Evolutionary conservation across 768 basidiomycete genomes (phyloP).

Genomic region (Calocybe gangraenosa): DNA sequence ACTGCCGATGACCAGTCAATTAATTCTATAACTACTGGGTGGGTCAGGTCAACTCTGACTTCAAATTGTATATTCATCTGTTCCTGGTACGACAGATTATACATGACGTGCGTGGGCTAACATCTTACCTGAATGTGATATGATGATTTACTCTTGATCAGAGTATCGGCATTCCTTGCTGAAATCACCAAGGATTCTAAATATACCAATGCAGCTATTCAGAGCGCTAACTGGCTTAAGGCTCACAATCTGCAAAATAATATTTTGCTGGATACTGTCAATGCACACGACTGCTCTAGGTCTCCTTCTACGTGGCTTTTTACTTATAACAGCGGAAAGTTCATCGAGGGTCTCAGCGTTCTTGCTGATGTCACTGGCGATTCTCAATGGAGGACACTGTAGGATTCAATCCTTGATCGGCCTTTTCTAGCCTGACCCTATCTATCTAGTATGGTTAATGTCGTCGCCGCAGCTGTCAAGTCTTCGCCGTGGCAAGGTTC

Average conservation of each 20-base stretch:
- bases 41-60: constrained; percentile 5
- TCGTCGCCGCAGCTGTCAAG: constrained; percentile 38
- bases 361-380: constrained; percentile 39
- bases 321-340: constrained; percentile 54
- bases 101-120: constrained; percentile 7
- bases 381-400: constrained; percentile 37
- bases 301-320: constrained; percentile 44
- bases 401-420: constrained; percentile 11
- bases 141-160: constrained; percentile 15
- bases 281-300: constrained; percentile 41
- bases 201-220: constrained; percentile 42
- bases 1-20: constrained; percentile 35
- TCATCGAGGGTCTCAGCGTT: constrained; percentile 47
- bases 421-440: background rate
- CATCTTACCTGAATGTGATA: background rate
- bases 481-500: constrained; percentile 40
- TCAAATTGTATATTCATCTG: background rate
- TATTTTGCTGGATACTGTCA: constrained; percentile 45
- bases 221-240: constrained; percentile 45
- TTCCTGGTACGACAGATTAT: constrained; percentile 8
- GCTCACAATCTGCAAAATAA: constrained; percentile 32
- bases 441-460: constrained; percentile 28
- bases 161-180: constrained; percentile 46
- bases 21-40: constrained; percentile 53
- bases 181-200: constrained; percentile 39